Percentiles rank a stretch among this genome's conserved stretches.
Evolutionary conservation across 2,329 filamentous ascomycete genomes (phyloP).

Genomic region (Aspergillus candidus): DNA sequence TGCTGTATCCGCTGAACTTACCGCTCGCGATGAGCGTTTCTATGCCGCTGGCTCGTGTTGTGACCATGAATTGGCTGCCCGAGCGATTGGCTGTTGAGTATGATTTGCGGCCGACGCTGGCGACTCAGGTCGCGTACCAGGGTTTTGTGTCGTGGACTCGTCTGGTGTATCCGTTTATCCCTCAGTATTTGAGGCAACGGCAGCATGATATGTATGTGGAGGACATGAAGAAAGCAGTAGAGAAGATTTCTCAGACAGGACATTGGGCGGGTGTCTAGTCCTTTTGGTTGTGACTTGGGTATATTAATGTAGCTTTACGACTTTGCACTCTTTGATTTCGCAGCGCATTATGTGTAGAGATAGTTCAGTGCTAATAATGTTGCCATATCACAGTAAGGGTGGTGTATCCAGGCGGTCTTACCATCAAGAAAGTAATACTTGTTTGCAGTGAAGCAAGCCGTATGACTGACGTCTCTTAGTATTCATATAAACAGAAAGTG

Average conservation of each 20-base stretch:
- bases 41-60: constrained; percentile 1
- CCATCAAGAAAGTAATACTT: too few relatives aligned
- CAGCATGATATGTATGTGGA: constrained; percentile 9
- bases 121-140: constrained; percentile 5
- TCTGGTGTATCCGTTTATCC: constrained; percentile 6
- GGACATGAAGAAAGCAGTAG: constrained; percentile 11
- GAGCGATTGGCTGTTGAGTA: constrained; percentile 10
- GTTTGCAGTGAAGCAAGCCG: too few relatives aligned
- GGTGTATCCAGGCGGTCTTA: too few relatives aligned
- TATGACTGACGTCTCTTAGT: too few relatives aligned
- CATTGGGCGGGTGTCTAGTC: constrained; percentile 6
- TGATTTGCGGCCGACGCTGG: constrained; percentile 7
- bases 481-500: too few relatives aligned
- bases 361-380: too few relatives aligned
- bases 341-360: too few relatives aligned
- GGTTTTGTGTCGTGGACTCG: constrained; percentile 6
- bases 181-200: constrained; percentile 2
- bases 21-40: constrained; percentile 3
- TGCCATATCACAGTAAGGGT: too few relatives aligned
- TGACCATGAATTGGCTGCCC: constrained; percentile 7
- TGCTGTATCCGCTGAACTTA: constrained; percentile 11
- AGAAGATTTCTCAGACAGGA: constrained; percentile 9
- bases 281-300: too few relatives aligned
- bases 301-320: too few relatives aligned
- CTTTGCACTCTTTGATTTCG: too few relatives aligned